A percentile compares a stretch with the other conserved stretches of the same genome.
Evolutionary conservation across 1,284 basidiomycete genomes (phyloP).

Genomic region (Agaricales sp.): DNA sequence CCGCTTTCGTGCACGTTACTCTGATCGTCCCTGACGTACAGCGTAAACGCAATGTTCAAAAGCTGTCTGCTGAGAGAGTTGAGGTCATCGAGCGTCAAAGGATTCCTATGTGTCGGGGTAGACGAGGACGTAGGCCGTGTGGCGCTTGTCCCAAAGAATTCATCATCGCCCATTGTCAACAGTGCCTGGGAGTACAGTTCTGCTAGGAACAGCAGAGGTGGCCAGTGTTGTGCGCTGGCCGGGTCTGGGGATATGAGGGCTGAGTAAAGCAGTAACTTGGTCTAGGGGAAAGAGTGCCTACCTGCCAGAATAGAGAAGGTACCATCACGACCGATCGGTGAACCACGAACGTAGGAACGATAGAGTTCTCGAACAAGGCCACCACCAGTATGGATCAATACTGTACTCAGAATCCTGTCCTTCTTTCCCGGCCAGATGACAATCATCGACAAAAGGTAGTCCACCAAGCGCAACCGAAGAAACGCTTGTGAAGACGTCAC

Average conservation of each 20-base stretch:
- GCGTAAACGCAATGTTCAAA: constrained; percentile 68
- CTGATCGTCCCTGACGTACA: constrained; percentile 70
- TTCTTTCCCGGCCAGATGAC: constrained; percentile 48
- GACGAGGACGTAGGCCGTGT: constrained; percentile 13
- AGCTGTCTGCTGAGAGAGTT: constrained; percentile 57
- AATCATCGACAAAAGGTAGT: constrained; percentile 44
- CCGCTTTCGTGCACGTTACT: constrained; percentile 26
- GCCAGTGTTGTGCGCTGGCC: constrained; percentile 37
- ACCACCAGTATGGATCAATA: constrained; percentile 40
- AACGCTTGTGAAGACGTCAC: constrained; percentile 24
- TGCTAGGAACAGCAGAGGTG: constrained; percentile 69
- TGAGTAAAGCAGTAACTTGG: not conserved
- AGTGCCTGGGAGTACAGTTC: constrained; percentile 83
- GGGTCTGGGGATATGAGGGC: constrained; percentile 37
- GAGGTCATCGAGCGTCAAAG: constrained; percentile 80
- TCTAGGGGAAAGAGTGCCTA: constrained; percentile 15
- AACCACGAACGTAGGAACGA: constrained; percentile 53
- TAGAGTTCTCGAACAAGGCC: constrained; percentile 70
- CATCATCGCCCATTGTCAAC: constrained; percentile 91
- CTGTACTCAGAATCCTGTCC: constrained; percentile 39
- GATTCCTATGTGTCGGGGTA: constrained; percentile 41
- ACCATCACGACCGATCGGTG: constrained; percentile 42
- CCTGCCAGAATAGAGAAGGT: constrained; percentile 31
- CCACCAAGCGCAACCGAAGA: constrained; percentile 28
- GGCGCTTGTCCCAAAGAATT: constrained; percentile 88